Base-by-base conservation (phyloP, 1,284 basidiomycete genomes). In the Malassezia japonica region DNA sequence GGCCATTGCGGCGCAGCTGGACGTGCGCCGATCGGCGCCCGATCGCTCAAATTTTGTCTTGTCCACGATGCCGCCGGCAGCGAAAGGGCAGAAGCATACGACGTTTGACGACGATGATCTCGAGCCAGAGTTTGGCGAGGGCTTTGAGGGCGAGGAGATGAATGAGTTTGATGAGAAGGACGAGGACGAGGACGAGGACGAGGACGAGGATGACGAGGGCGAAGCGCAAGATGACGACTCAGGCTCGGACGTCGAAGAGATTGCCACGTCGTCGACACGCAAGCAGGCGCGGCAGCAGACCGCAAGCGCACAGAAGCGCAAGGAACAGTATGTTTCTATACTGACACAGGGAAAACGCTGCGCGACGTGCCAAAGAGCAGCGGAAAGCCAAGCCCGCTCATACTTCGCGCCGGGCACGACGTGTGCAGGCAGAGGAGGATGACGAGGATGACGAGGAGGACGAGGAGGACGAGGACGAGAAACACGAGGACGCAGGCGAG, bases 191-290 rank as follows among this genome's bases (percentile, higher is more conserved):
- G 42, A 6, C 29, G 29, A 10, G 5, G 42, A 32, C 1, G 31
- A n/a, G 15, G 27, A 6, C 5, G 9, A 21, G 18, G 21, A 21
- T 20, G 20, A 44, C n/a, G 20, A 42, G 6, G 25, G 2, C 28
- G 36, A 41, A 21, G n/a, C 18, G 13, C 16, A 37, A 18, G 33
- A 50, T 12, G 28, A 38, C 23, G 39, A 42, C 16, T 41, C 37
- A 8, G 43, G 29, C 24, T 29, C 24, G 15, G 50, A 48, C 18
- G 51, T 54, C 15, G 51, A 54, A 29, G 51, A 54, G 35, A 16
- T 48, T 10, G 44, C 28, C 28, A 48, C 36, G 46, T 24, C 40
- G 18, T 34, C 46, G 9, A 24, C 46, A 12, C 51, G 51, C 4
- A 21, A 29, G 16, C 21, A 36, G 15, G 51, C 39, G 20, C 37